Conservation (phyloP, 129 eudicot genomes). For the Lactuca sativa region DNA sequence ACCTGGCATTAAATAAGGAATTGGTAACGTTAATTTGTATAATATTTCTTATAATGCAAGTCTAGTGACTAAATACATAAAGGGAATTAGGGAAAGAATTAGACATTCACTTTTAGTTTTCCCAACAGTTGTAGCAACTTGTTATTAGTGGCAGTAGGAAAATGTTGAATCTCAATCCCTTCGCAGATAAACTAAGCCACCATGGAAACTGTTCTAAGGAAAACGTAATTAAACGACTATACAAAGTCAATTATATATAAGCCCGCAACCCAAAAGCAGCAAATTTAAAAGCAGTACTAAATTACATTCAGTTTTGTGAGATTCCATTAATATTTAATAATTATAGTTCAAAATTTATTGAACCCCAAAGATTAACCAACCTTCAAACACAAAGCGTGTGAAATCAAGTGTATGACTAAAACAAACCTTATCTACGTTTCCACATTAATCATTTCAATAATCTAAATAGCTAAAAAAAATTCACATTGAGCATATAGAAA, state of each 20-base stretch:
- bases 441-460: not conserved
- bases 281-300: not conserved
- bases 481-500: not conserved
- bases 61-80: not conserved
- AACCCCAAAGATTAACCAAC: slow-evolving; percentile 11
- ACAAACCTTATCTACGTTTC: slow-evolving; percentile 13
- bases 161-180: slow-evolving; percentile 85
- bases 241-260: not conserved
- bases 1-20: not conserved
- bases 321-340: not conserved
- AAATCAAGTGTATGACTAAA: slow-evolving; percentile 3
- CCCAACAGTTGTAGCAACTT: slow-evolving; percentile 66
- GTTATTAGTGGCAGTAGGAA: slow-evolving; percentile 76
- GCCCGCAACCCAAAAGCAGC: not conserved
- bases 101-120: slow-evolving; percentile 71
- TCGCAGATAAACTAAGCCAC: slow-evolving; percentile 57
- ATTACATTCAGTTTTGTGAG: slow-evolving; percentile 6
- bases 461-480: slow-evolving; percentile 4
- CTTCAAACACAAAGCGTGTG: slow-evolving; percentile 1
- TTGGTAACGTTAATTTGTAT: not conserved
- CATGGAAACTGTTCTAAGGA: slow-evolving; percentile 37
- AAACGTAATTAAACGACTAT: slow-evolving; percentile 6
- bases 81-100: not conserved
- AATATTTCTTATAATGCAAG: not conserved
- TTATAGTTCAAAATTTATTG: not conserved